Evolutionary conservation across 495 filamentous ascomycete species (phyloP), one percentile per base, ranked within the genome.

Genomic region (Tuber umbilicatum): DNA sequence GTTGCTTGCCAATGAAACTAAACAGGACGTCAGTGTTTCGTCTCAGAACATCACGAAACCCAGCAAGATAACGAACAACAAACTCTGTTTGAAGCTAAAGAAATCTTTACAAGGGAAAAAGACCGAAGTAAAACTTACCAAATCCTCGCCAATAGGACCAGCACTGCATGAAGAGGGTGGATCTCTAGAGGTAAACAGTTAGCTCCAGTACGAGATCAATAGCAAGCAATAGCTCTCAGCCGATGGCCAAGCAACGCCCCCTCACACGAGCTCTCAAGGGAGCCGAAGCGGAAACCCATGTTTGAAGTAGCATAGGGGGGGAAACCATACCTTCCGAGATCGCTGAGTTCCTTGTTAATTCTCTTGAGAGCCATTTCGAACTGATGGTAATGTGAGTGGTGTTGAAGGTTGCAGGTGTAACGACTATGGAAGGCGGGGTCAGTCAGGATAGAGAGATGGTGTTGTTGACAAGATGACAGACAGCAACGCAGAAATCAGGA

Each of bases 1-100:
- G 95, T 99, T 74, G 95, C 95, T 89, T 99, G 95, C 95, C 95
- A 99, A 90, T 98, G 95, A 83, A 99, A 99, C 95, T 99, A 83
- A 64, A 64, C 31, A 35, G 14, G 55, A 35, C 27, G 12, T 64
- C 12, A 64, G 55, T 64, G 31, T 64, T 64, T 31, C 42, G 23
- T 64, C 27, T 35, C 55, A 17, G 7, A 60, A 27, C 14, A 14
- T 64, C 55, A 64, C 55, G 55, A 64, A 10, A 27, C n/a, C 50
- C n/a, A 50, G 55, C 17, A 64, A 64, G 27, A 64, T 17, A 64
- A 31, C 55, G 17, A 64, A 64, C 12, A 64, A 17, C 55, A 64
- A 35, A 64, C 55, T 35, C 4, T 5, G 14, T 64, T 35, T 64
- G 77, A 76, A 73, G 60, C 40, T 19, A 40, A 69, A 76, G 6